Base-by-base conservation (phyloP, 176 grass and related monocot species). In the Eleusine indica region DNA sequence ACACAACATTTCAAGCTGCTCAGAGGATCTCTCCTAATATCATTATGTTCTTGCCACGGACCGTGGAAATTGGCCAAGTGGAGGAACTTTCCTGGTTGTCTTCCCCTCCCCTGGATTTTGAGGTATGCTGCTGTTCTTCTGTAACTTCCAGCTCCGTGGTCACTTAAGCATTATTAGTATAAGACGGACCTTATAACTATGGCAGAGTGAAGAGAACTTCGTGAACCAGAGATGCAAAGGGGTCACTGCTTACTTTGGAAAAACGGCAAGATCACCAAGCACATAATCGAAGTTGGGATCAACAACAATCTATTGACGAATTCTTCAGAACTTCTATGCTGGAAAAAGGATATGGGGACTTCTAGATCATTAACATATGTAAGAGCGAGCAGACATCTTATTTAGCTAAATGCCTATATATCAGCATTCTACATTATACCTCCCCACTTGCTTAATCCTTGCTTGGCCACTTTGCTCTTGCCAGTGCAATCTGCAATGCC, bases 21-120 rank as follows among this genome's bases (percentile, higher is more conserved):
- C 89, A 90, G 66, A 64, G 76, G 77, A 94, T 94, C 77, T 63
- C 89, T 73, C 74, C 74, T 6, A 85, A 90, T 49, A 49, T 91
- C 70, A 91, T 94, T 30, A 89, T 91, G 84, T 94, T 94, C 79
- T 80, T 94, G 85, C 92, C 89, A 19, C 87, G 92, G 54, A 94
- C 84, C 19, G 78, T 94, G 74, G 82, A 91, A 38, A 62, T 77
- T 22, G 49, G 3, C 70, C 92, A 94, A 81, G 78, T 94, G 21
- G 89, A 94, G 41, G 89, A 94, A 53, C 87, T 94, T 63, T 89
- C 75, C 10, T 91, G 92, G 92, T 4, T 94, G 70, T 91, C 82
- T 70, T 83, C 35, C n/a, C 92, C 92, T 56, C 92, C 87, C 9
- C 51, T 91, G 16, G 77, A 87, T 58, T 89, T 91, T 53, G 85